Percentiles rank a stretch among this genome's conserved stretches.
These are phyloP conservation scores for Herpetomonas samuelpessoai DNA, from an alignment of 208 protist genomes.

Conservation along the genomic window DNA sequence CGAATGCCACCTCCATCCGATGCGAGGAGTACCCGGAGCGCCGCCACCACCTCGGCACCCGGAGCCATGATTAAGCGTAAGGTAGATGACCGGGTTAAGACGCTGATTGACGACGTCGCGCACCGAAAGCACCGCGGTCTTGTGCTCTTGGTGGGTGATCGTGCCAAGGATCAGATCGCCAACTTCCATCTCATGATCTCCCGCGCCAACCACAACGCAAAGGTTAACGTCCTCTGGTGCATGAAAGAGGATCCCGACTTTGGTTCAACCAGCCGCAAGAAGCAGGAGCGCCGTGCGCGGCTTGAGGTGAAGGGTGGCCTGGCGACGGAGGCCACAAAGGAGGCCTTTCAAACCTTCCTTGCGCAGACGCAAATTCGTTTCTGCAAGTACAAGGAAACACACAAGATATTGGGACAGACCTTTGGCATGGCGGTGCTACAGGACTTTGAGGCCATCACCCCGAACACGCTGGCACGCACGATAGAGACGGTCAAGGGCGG, in stretches of 20 bases:
- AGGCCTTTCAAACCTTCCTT: slow-evolving; percentile 98
- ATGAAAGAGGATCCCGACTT: slow-evolving; percentile 99
- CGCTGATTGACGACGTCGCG: slow-evolving; percentile 97
- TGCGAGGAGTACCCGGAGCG: too few relatives aligned
- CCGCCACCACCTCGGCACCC: too few relatives aligned
- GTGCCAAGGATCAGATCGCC: slow-evolving; percentile 96
- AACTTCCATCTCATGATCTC: slow-evolving; percentile 99
- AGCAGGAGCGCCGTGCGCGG: slow-evolving; percentile 94
- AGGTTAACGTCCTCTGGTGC: slow-evolving; percentile 99
- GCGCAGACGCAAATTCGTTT: slow-evolving; percentile 98
- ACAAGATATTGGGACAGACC: slow-evolving; percentile 99
- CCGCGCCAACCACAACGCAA: slow-evolving; percentile 94
- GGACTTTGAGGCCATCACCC: slow-evolving; percentile 99
- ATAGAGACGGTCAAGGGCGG: slow-evolving; percentile 99
- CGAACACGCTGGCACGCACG: slow-evolving; percentile 99
- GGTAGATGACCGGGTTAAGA: slow-evolving; percentile 95
- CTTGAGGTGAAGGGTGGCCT: slow-evolving; percentile 94
- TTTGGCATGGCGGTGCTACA: slow-evolving; percentile 99
- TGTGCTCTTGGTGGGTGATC: slow-evolving; percentile 98
- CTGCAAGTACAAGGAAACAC: slow-evolving; percentile 98
- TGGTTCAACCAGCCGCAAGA: slow-evolving; percentile 89
- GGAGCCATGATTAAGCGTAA: slow-evolving; percentile 69
- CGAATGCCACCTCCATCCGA: too few relatives aligned
- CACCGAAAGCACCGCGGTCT: slow-evolving; percentile 94
- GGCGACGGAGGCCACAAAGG: slow-evolving; percentile 92